Evolutionary conservation across 331 rosid species (phyloP), one percentile per base, ranked within the genome.

Genomic region (Cucumis variabilis): DNA sequence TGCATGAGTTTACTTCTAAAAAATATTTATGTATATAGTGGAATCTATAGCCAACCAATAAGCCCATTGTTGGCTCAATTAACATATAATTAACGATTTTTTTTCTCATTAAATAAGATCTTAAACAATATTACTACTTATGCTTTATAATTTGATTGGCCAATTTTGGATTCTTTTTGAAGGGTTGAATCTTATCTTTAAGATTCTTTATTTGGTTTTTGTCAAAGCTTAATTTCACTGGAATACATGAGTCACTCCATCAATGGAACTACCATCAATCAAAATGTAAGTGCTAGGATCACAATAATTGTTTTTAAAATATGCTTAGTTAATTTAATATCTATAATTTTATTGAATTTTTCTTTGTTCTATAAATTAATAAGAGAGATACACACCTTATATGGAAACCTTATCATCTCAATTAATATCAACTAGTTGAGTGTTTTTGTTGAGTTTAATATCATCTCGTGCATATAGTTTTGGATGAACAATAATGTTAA

Each of bases 151-250:
- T 58, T 81, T 28, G 50, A 58, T 81, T 10, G 50, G 70, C 46
- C 44, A 58, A 58, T 58, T 81, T 81, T 27, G 69, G 70, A 81
- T 81, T 81, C 85, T 81, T 81, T 58, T 81, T 50, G 21, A 19
- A 7, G 67, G 21, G 17, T 81, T 55, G 85, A 81, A 81, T 81
- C 85, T 58, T 81, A 81, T 81, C 85, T 81, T 81, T 6, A 28
- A 58, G 66, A 81, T 81, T 81, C 85, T 81, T 81, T 81, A 81
- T 81, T 81, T 58, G 85, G 85, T 58, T 81, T 81, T 81, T 81
- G 63, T 53, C 63, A 21, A 75, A 53, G 23, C 53, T 37, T 37
- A 37, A 5, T 37, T 79, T 51, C 48, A 24, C 15, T 79, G 84
- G 84, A 53, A 24, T 53, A 53, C 84, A 79, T 24, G 37, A 51